Evolutionary conservation across 2,329 filamentous ascomycete genomes (phyloP).

Genomic region (Triangularia verruculosa): DNA sequence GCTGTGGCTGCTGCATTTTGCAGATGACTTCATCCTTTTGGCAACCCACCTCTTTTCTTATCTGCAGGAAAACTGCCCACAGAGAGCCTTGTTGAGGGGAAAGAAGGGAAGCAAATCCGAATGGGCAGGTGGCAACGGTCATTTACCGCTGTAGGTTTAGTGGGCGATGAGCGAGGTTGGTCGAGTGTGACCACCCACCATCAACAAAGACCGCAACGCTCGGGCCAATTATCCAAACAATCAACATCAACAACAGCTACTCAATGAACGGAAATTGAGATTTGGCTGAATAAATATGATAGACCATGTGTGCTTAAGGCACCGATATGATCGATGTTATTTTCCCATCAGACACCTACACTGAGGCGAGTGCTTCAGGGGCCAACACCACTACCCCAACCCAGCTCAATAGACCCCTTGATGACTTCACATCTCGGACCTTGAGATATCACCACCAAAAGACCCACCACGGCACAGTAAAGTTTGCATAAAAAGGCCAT

Average conservation of each 20-base stretch:
- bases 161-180: neutral
- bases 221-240: neutral
- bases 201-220: neutral
- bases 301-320: too few species aligned
- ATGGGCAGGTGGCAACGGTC: conserved; percentile 9
- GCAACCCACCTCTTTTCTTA: neutral
- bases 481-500: neutral
- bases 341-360: too few species aligned
- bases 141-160: neutral
- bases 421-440: neutral
- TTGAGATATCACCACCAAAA: neutral
- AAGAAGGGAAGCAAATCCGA: neutral
- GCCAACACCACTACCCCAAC: neutral
- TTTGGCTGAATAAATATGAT: neutral
- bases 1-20: neutral
- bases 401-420: neutral
- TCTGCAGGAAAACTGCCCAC: neutral
- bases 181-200: neutral
- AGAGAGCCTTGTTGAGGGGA: neutral
- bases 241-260: neutral
- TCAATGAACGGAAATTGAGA: neutral
- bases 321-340: too few species aligned
- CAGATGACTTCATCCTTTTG: neutral
- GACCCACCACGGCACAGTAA: neutral
- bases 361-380: neutral